These are phyloP conservation scores for Zygoascus sp. DNA, from an alignment of 1,139 yeast genomes.

Conservation along the genomic window DNA sequence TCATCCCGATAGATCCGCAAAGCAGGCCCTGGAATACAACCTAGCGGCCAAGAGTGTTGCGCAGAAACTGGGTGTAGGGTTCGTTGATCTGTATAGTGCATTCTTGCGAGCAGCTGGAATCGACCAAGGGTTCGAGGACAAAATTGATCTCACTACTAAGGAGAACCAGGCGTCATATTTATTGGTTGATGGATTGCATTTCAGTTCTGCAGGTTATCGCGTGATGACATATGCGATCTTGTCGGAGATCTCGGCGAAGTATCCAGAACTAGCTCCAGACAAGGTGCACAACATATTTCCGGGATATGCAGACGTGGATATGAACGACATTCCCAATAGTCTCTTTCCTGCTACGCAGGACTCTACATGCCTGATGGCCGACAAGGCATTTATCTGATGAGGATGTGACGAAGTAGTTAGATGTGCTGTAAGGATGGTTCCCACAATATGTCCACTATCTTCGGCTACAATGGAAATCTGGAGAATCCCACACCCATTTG, in stretches of 20 bases:
- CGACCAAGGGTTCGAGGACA: not conserved
- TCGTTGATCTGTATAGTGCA: constrained; percentile 49
- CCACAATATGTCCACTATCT: no score
- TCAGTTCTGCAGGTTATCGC: constrained; percentile 54
- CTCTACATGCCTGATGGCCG: no score
- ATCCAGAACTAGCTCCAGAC: constrained; percentile 40
- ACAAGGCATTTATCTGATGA: no score
- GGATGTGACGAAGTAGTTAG: no score
- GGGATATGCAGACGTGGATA: no score
- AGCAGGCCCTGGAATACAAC: constrained; percentile 45
- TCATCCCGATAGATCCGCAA: constrained; percentile 42
- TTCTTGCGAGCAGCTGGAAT: constrained; percentile 34
- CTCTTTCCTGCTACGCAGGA: no score
- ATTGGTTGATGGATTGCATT: constrained; percentile 64
- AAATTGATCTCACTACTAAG: not conserved
- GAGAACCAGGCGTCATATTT: constrained; percentile 17
- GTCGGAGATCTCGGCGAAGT: constrained; percentile 36
- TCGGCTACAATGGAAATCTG: no score
- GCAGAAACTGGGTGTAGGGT: constrained; percentile 42
- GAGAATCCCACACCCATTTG: no score
- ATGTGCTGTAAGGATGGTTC: no score
- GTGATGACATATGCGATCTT: constrained; percentile 42
- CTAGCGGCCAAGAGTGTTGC: constrained; percentile 51
- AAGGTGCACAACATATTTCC: no score
- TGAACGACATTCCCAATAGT: no score